Base-by-base conservation (phyloP, 1,139 yeast species). In the Chernovozyma aurita region DNA sequence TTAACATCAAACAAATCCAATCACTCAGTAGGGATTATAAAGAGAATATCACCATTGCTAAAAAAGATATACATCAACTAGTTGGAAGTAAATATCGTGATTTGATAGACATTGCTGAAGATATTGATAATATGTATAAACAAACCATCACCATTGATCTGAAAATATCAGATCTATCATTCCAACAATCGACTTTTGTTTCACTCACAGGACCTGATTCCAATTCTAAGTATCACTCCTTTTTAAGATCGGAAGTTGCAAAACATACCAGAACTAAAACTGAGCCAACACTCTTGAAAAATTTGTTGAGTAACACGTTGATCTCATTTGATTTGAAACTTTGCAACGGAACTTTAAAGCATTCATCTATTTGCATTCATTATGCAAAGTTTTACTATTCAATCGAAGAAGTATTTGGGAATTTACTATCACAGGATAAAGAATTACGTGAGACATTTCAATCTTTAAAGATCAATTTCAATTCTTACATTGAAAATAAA, bases 31-130 rank as follows among this genome's bases (percentile, higher is more conserved):
- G 49, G 13, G 59, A 60, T 24, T 67, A 65, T 41, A 51, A 54
- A 31, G 44, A 44, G 18, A 52, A 50, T 30, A 53, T 53, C 16
- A 36, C 45, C 2, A 42, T 46, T 16, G 51, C 61, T 31, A 56
- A 64, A 43, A 50, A 55, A 13, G 77, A 77, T 35, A 61, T 83
- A 21, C 76, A 83, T 39, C 48, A 60, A 2, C 61, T 82, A 31
- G 87, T 84, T 9, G 86, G 88, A 3, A 61, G 61, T 28, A 78
- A 80, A 51, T 83, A 82, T 53, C 63, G 85, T 37, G 88, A 83
- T 46, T 62, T 84, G 47, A 66, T 84, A 26, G 64, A 73, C 28
- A 82, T 84, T 5, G 85, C 90, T 1, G 88, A 83, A 48, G 76
- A 78, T 41, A 80, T 84, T 27, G 74, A 73, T 29, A 59, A 59